Base-by-base conservation (phyloP, 768 basidiomycete species). In the Collybia sp. region DNA sequence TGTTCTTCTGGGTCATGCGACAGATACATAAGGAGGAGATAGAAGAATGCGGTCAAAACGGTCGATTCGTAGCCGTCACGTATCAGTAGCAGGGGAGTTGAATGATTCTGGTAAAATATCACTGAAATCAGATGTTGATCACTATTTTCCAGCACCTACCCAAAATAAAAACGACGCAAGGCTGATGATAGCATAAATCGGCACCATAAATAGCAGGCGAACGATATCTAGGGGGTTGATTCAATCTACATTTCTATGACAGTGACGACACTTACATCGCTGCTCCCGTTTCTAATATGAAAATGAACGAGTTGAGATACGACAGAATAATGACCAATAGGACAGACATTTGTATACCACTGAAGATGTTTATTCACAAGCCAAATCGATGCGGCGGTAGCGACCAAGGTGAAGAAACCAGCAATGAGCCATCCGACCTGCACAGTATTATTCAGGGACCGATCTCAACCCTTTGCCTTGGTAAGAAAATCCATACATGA, bases 31-130 rank as follows among this genome's bases (percentile, higher is more conserved):
- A 89, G 69, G 20, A 91, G 72, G 30, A 91, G 73, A 57, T 86
- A 88, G 64, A 91, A 88, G 70, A 89, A 89, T 2, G 85, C 71
- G 0, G 82, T 84, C 48, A 91, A 67, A 11, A 88, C 81, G 33
- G 83, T 78, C 10, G 85, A 78, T 68, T 89, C 88, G 62, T 88
- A 90, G 50, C 77, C 75, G 58, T 88, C 87, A 38, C 86, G 76
- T 43, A 86, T 61, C 38, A 89, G 74, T 35, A 87, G 73, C 19
- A 86, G 65, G 2, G 83, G 81, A 0, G 85, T 82, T 1, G 86
- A 75, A 45, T 86, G 76, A 48, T 83, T 79, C 79, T 83, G 42
- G 36, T 51, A 46, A 47, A 37, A 51, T 37, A 13, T 40, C 16
- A 44, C 30, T 10, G 6, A 34, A 2, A 11, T 33, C 13, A 30